Base-by-base conservation (phyloP, 2,329 filamentous ascomycete species). In the Sclerotinia sclerotiorum region DNA sequence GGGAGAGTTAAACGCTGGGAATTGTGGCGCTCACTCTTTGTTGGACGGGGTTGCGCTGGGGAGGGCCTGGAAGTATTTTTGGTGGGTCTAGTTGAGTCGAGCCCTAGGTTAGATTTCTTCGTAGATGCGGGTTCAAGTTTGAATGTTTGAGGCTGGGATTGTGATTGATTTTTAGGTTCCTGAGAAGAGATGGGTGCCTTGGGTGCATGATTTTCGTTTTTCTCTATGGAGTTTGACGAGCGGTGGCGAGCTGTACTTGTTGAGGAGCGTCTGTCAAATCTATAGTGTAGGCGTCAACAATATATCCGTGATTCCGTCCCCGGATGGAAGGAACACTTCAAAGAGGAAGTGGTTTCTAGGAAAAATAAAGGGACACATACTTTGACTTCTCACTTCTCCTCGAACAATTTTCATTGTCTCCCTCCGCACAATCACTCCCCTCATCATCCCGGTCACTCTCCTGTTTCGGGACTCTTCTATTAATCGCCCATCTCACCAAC, bases 401-500 rank as follows among this genome's bases (percentile, higher is more conserved):
- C 6, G 71, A 44, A 52, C 65, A 67, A 42, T 67, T 67, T 15
- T 58, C 44, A 32, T 73, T 71, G 39, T 69, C 72, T 1, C 69
- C 62, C 44, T 76, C 75, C 3, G 70, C 70, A 62, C 75, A 77
- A 19, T 76, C 72, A 48, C 72, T 74, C 2, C 68, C 69, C 11
- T 70, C 70, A 15, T 70, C 67, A 27, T 72, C 69, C 17, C 64
- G 51, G 5, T 69, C 65, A 0, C 52, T 57, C 11, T 65, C 61
- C 1, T 60, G 70, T 24, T 54, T 17, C 11, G 70, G 57, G n/a
- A 56, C 74, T 77, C 68, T 81, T 79, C 74, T 84, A 77, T 57
- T 84, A 74, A 74, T 83, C 24, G 82, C 85, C 90, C 90, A 92
- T 67, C 89, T 86, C 29, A 91, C 81, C 51, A 93, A 82, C 88